Base-by-base conservation (phyloP, 2,329 filamentous ascomycete genomes). In the Epichloe uncinata region DNA sequence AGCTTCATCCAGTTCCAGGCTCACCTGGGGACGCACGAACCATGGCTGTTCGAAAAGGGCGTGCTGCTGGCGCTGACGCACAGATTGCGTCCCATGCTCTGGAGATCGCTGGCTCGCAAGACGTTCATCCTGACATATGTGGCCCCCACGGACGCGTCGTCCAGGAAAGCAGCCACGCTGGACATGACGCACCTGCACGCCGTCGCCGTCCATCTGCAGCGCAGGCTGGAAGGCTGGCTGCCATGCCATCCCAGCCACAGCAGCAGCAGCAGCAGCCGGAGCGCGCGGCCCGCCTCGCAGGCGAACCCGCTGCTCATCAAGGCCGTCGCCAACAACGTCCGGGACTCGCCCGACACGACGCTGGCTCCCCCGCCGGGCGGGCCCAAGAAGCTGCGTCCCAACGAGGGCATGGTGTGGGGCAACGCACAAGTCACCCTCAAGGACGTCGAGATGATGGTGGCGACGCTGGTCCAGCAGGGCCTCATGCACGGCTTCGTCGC, bases 401-500 rank as follows among this genome's bases (percentile, higher is more conserved):
- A 78, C 57, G 73, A 81, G 60, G 80, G 80, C 2, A 61, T 82
- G 44, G 64, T 83, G n/a, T 79, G 75, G 67, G 67, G 82, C 82
- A 84, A 84, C 58, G 73, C 76, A 53, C 63, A 71, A 54, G 71
- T 82, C 35, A 73, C 78, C 38, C 66, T 77, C 36, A 69, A 77
- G 13, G 83, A 87, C 56, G 73, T 94, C n/a, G 88, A 95, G 66
- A 81, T 81, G 42, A 81, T 87, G 45, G 75, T 94, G 12, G 79
- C 85, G 0, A 83, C 82, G 11, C 75, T 96, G 12, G 78, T 94
- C 18, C 80, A 85, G 46, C 87, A 95, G 65, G 87, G 85, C 0
- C 71, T 95, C 22, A 73, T 96, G 62, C 81, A 84, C 56, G 91
- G 90, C 2, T 96, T 90, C 60, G 77, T 96, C 30, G 86, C 85